phyloP scores from a whole-genome alignment of 2,329 filamentous ascomycete genomes.

The Cladophialophora exuberans region DNA sequence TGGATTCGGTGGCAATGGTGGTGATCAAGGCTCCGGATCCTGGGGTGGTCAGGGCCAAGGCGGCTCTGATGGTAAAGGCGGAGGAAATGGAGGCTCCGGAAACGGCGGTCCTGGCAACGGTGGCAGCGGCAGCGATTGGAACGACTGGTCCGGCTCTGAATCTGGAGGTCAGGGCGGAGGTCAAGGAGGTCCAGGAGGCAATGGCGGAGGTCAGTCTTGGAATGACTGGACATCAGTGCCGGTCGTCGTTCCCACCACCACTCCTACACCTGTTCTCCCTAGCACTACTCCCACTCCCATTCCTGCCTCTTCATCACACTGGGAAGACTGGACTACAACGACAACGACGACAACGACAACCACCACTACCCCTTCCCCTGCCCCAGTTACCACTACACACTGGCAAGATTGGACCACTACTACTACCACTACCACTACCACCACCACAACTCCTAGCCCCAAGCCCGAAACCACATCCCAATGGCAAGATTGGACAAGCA shows the following conservation, averaged over 20 bases:
- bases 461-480: slow-evolving; percentile 6
- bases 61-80: slow-evolving; percentile 22
- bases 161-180: slow-evolving; percentile 18
- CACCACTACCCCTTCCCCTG: slow-evolving; percentile 4
- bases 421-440: slow-evolving; percentile 8
- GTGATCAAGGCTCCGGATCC: slow-evolving; percentile 10
- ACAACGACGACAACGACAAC: slow-evolving; percentile 13
- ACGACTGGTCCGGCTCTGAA: no score
- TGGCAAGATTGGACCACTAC: slow-evolving; percentile 13
- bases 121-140: slow-evolving; percentile 11
- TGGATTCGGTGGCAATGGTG: slow-evolving; percentile 9
- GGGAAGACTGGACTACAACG: slow-evolving; percentile 19
- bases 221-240: slow-evolving; percentile 8
- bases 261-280: slow-evolving; percentile 17
- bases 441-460: slow-evolving; percentile 6
- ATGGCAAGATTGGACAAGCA: slow-evolving; percentile 12
- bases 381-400: slow-evolving; percentile 5
- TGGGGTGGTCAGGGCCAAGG: no score
- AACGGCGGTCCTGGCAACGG: no score
- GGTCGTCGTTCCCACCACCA: slow-evolving; percentile 10
- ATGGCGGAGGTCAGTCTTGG: slow-evolving; percentile 15
- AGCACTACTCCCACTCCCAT: no score
- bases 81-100: no score
- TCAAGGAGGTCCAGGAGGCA: slow-evolving; percentile 20
- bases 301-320: no score